Conservation (phyloP, 768 basidiomycete species). For the Tubosaeta brunneosetosa region DNA sequence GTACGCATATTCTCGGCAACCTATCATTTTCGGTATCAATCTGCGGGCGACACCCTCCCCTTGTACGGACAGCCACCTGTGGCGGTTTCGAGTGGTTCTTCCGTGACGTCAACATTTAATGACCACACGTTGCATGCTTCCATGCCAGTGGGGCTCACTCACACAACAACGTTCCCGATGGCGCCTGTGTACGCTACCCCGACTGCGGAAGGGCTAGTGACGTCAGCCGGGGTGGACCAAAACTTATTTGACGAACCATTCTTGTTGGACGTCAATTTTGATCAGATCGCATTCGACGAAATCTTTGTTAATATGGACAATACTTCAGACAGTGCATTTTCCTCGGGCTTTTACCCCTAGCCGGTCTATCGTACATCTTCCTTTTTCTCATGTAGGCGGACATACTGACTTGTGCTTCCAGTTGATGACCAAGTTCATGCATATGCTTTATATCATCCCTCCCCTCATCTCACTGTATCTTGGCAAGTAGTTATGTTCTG, state of each 20-base stretch:
- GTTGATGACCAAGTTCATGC: constrained; percentile 18
- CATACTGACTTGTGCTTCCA: constrained; percentile 12
- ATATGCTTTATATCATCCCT: neutral
- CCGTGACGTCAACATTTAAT: constrained; percentile 16
- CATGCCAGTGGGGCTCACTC: neutral
- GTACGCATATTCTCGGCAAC: constrained; percentile 50
- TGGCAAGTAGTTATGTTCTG: neutral
- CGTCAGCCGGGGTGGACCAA: constrained; percentile 13
- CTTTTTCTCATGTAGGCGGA: neutral
- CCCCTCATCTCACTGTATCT: neutral
- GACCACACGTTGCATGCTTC: constrained; percentile 1
- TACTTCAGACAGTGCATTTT: constrained; percentile 12
- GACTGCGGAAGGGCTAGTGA: neutral
- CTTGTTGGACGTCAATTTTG: constrained; percentile 28
- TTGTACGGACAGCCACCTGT: constrained; percentile 8
- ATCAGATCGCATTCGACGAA: constrained; percentile 26
- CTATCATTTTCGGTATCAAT: constrained; percentile 50
- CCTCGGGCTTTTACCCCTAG: constrained; percentile 27
- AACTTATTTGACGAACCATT: constrained; percentile 28
- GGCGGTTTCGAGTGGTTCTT: constrained; percentile 9
- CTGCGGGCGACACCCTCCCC: constrained; percentile 8
- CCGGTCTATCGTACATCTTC: constrained; percentile 25
- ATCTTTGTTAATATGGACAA: constrained; percentile 17
- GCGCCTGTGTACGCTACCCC: neutral
- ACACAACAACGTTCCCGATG: constrained; percentile 6